These are phyloP conservation scores for Daldinia vernicosa DNA, from an alignment of 495 filamentous ascomycete genomes.

Conservation along the genomic window DNA sequence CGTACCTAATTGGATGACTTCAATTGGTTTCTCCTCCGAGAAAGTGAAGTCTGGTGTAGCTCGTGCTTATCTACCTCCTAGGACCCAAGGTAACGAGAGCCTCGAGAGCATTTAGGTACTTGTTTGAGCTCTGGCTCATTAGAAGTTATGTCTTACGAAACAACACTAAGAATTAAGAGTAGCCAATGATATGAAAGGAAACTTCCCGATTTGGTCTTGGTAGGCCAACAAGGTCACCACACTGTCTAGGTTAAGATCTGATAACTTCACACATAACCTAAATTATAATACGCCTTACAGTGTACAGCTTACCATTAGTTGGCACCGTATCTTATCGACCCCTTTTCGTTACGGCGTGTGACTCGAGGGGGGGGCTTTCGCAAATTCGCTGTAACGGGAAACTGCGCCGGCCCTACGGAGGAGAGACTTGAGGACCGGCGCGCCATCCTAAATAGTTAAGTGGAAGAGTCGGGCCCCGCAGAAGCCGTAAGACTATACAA, in stretches of 20 bases:
- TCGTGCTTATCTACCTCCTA: too few species aligned
- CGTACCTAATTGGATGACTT: too few species aligned
- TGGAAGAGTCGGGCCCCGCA: slow-evolving; percentile 28
- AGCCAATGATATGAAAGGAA: background rate
- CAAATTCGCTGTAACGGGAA: background rate
- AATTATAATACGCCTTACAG: background rate
- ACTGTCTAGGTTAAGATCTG: background rate
- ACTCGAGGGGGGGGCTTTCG: background rate
- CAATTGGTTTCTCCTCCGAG: too few species aligned
- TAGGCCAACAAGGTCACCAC: background rate
- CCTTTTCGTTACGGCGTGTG: background rate
- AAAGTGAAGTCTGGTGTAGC: too few species aligned
- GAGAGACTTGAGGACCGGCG: slow-evolving; percentile 2
- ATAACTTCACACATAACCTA: background rate
- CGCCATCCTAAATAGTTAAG: slow-evolving; percentile 33
- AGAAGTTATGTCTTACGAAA: background rate
- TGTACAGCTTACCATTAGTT: background rate
- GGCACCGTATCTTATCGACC: background rate
- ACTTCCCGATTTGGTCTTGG: background rate
- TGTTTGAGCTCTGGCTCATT: too few species aligned
- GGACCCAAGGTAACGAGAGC: too few species aligned
- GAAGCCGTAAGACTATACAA: slow-evolving; percentile 20
- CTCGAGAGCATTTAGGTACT: too few species aligned
- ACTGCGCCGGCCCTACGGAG: background rate
- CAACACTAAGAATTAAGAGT: background rate